A percentile compares a stretch with the other conserved stretches of the same genome.
phyloP scores from a whole-genome alignment of 495 filamentous ascomycete species.

The Annulohypoxylon stygium region DNA sequence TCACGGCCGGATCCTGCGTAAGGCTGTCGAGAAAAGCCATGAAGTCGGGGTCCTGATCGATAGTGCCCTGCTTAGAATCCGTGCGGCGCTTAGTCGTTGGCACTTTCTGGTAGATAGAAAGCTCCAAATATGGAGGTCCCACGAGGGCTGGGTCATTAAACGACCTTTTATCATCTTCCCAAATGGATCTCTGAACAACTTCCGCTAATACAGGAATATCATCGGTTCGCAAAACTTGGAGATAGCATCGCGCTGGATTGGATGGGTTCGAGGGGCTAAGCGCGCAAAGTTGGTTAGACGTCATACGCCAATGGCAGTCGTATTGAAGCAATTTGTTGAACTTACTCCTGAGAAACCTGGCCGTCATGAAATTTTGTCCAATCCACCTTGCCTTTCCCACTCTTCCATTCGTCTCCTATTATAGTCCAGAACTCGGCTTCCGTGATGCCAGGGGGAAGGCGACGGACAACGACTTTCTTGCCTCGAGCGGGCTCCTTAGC shows the following conservation, averaged over 20 bases:
- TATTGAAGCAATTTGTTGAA: slow-evolving; percentile 12
- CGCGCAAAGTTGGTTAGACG: slow-evolving; percentile 27
- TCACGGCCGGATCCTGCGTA: slow-evolving; percentile 75
- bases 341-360: slow-evolving; percentile 89
- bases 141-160: slow-evolving; percentile 75
- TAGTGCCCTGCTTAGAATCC: slow-evolving; percentile 91
- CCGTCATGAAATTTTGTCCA: slow-evolving; percentile 83
- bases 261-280: slow-evolving; percentile 81
- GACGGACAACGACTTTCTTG: slow-evolving; percentile 86
- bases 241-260: slow-evolving; percentile 79
- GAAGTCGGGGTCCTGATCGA: slow-evolving; percentile 95
- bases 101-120: slow-evolving; percentile 83
- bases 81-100: slow-evolving; percentile 76
- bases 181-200: slow-evolving; percentile 71
- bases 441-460: slow-evolving; percentile 88
- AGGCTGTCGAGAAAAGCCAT: slow-evolving; percentile 90
- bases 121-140: slow-evolving; percentile 81
- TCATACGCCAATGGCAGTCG: not conserved
- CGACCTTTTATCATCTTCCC: slow-evolving; percentile 80
- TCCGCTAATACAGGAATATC: slow-evolving; percentile 73
- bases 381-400: slow-evolving; percentile 82
- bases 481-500: slow-evolving; percentile 72
- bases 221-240: slow-evolving; percentile 75
- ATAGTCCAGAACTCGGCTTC: slow-evolving; percentile 79
- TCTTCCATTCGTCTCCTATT: slow-evolving; percentile 86